Evolutionary conservation across 768 basidiomycete genomes (phyloP), one percentile per base, ranked within the genome.

Genomic region (Rhodotorula kratochvilovae): DNA sequence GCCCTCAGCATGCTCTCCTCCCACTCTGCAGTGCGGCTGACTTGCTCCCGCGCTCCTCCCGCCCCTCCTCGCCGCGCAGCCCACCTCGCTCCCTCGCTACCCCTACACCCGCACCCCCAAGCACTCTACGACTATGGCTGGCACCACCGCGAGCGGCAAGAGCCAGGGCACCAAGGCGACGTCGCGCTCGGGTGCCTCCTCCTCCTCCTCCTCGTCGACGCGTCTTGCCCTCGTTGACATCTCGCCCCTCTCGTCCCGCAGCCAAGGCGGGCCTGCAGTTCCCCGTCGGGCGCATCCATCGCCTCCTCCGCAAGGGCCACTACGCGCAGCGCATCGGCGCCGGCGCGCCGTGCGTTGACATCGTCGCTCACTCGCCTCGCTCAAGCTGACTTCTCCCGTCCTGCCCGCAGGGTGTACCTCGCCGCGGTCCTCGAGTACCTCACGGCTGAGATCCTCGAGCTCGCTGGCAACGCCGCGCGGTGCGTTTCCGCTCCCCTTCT

Each of bases 201-300:
- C 21, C 57, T 23, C 56, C 3, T 19, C 19, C 21, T 10, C 33
- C 5, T 8, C 3, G 10, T 4, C 39, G 33, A 29, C 17, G 13
- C 8, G 39, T 7, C 10, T 33, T 36, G 27, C 19, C 15, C 39
- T 29, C 45, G 21, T 27, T 39, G 25, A 33, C 43, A 16, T n/a
- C 48, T 29, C 39, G 39, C 13, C 25, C 25, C 35, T 39, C 45
- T 7, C 3, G 11, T 10, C 36, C 10, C n/a, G 19, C 53, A 66
- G 81, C 83, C 54, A 83, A 83, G 78, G 83, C 83, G 43, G 78
- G 75, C 56, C 73, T 72, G 13, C 76, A 92, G 91, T 96, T 96
- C 81, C 92, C 93, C 45, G 93, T 96, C 51, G 92, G 93, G 50
- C 92, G 93, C 89, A 92, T 95, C 66, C 91, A 97, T 79, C 86